A percentile compares a stretch with the other conserved stretches of the same genome.
These are phyloP conservation scores for Marasmius tenuissimus DNA, from an alignment of 1,284 basidiomycete species.

Conservation along the genomic window DNA sequence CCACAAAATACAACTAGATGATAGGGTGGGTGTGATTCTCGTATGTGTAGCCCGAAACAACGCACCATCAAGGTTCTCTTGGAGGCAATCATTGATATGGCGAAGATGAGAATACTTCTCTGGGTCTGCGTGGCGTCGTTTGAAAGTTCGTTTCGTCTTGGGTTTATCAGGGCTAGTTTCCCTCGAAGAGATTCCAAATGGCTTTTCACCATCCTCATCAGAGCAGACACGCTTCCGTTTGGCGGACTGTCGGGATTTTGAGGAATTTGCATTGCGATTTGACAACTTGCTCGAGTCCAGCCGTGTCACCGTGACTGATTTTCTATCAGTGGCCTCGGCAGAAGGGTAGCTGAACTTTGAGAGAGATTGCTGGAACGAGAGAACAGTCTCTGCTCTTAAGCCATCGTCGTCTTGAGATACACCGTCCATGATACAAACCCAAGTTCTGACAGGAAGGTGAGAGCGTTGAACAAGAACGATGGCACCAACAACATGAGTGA, in stretches of 20 bases:
- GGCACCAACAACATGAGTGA: no score
- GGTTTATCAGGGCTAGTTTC: neutral
- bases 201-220: neutral
- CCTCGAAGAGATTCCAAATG: neutral
- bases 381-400: neutral
- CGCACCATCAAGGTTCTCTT: constrained; percentile 44
- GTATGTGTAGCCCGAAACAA: neutral
- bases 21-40: constrained; percentile 1
- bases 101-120: constrained; percentile 48
- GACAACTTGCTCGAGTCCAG: neutral
- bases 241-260: neutral
- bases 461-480: no score
- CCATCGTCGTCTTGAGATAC: neutral
- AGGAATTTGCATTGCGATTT: neutral
- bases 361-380: neutral
- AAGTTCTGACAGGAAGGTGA: no score
- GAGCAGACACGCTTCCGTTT: neutral
- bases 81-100: constrained; percentile 40
- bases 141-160: constrained; percentile 25
- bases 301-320: neutral
- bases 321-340: neutral
- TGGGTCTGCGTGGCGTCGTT: constrained; percentile 44
- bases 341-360: neutral
- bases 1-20: constrained; percentile 61
- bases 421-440: no score